Evolutionary conservation across 805 yeast species (phyloP).

Genomic region (Saccharomycopsis capsularis): DNA sequence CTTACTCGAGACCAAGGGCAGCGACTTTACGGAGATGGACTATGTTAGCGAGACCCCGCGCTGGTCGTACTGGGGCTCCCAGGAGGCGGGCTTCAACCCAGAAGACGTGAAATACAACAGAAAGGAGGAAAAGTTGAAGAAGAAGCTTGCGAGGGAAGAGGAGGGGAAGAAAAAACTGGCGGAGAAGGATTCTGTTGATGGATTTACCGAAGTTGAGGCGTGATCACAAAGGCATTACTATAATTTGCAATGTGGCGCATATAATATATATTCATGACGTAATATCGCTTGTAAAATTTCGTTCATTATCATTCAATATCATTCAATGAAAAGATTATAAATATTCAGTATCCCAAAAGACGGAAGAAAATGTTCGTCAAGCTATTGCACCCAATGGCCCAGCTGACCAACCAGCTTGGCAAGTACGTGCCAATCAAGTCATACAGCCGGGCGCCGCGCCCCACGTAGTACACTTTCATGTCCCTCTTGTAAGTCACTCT

Average conservation of each 20-base stretch:
- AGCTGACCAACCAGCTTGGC: conserved; percentile 20
- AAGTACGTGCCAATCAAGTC: conserved; percentile 15
- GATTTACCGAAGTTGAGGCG: too few species aligned
- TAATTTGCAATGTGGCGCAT: too few species aligned
- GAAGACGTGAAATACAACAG: conserved; percentile 65
- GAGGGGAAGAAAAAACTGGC: too few species aligned
- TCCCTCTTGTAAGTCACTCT: conserved; percentile 14
- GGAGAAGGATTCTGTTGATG: too few species aligned
- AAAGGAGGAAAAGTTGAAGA: conserved; percentile 52
- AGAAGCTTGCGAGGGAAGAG: conserved; percentile 22
- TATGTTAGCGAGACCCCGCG: conserved; percentile 75
- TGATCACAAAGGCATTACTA: too few species aligned
- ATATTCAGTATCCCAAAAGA: background rate
- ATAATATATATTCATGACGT: too few species aligned
- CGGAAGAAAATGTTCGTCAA: conserved; percentile 1
- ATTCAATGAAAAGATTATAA: too few species aligned
- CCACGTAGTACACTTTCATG: conserved; percentile 14
- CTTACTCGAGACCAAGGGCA: conserved; percentile 53
- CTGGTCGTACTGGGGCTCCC: conserved; percentile 88
- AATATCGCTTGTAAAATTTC: too few species aligned
- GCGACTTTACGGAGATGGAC: conserved; percentile 69
- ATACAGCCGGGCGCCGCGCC: conserved; percentile 20
- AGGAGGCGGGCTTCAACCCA: conserved; percentile 85
- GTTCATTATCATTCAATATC: too few species aligned
- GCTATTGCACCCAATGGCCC: conserved; percentile 19